These are phyloP conservation scores for Helicostylum pulchrum DNA, from an alignment of 192 early-diverging fungal species.

Conservation along the genomic window DNA sequence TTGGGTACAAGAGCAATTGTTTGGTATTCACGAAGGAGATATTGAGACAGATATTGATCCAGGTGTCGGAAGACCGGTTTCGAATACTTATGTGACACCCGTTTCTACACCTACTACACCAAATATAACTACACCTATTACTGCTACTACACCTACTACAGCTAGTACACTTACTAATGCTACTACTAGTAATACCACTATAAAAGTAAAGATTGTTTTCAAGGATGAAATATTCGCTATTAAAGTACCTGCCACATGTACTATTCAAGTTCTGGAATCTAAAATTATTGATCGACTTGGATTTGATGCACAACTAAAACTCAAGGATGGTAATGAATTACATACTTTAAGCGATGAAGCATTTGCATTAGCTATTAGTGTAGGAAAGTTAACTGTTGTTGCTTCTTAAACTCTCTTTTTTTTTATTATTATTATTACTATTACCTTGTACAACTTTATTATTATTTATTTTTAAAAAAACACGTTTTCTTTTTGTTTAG, in stretches of 20 bases:
- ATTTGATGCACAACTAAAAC: constrained; percentile 33
- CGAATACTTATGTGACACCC: neutral
- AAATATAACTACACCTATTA: neutral
- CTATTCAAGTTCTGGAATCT: constrained; percentile 51
- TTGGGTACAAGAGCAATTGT: constrained; percentile 46
- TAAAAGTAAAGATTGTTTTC: constrained; percentile 73
- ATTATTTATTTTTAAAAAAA: constrained; percentile 2
- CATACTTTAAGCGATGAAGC: constrained; percentile 25
- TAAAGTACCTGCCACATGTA: constrained; percentile 57
- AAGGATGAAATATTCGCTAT: constrained; percentile 73
- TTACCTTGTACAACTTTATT: neutral
- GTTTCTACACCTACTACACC: neutral
- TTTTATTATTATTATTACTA: neutral
- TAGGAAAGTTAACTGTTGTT: constrained; percentile 47
- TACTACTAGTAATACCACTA: constrained; percentile 13
- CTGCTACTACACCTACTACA: neutral
- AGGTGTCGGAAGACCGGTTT: constrained; percentile 10
- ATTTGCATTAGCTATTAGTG: constrained; percentile 30
- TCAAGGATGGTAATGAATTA: constrained; percentile 31
- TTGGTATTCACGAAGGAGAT: constrained; percentile 56
- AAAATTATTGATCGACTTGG: constrained; percentile 60
- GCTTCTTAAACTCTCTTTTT: constrained; percentile 4
- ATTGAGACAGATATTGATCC: constrained; percentile 47
- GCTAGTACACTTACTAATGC: neutral
- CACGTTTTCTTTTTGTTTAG: neutral